Conservation (phyloP, 352 stramenopile species). For the Aphanomyces invadans region DNA sequence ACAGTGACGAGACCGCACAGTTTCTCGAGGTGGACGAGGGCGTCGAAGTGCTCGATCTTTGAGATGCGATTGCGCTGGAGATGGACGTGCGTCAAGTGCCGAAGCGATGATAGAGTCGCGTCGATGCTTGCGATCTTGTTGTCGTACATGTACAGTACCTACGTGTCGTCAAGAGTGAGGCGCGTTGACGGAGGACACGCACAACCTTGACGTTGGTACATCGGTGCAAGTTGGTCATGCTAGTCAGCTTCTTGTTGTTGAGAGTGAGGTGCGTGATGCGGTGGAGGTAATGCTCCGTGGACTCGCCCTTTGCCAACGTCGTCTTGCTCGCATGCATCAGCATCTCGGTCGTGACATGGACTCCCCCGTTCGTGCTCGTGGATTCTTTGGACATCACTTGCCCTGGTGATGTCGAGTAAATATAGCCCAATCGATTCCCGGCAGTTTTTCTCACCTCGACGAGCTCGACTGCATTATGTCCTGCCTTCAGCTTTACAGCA, state of each 20-base stretch:
- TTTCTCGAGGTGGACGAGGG: conserved; percentile 48
- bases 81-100: conserved; percentile 60
- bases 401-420: neutral
- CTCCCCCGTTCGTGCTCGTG: neutral
- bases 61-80: conserved; percentile 59
- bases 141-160: conserved; percentile 71
- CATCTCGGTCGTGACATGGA: conserved; percentile 44
- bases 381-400: neutral
- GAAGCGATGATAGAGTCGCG: conserved; percentile 34
- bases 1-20: conserved; percentile 28
- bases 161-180: neutral
- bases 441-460: no score
- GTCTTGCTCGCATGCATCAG: conserved; percentile 59
- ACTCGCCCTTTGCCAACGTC: conserved; percentile 54
- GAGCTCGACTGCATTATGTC: no score
- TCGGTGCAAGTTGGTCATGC: neutral
- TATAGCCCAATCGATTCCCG: no score
- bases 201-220: conserved; percentile 17
- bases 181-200: neutral
- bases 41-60: conserved; percentile 43
- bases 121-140: conserved; percentile 55
- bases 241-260: conserved; percentile 35
- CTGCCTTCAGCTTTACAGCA: no score
- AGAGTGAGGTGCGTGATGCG: conserved; percentile 63
- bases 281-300: conserved; percentile 60